Evolutionary conservation across 2,329 filamentous ascomycete genomes (phyloP).

Genomic region (Scedosporium apiospermum): DNA sequence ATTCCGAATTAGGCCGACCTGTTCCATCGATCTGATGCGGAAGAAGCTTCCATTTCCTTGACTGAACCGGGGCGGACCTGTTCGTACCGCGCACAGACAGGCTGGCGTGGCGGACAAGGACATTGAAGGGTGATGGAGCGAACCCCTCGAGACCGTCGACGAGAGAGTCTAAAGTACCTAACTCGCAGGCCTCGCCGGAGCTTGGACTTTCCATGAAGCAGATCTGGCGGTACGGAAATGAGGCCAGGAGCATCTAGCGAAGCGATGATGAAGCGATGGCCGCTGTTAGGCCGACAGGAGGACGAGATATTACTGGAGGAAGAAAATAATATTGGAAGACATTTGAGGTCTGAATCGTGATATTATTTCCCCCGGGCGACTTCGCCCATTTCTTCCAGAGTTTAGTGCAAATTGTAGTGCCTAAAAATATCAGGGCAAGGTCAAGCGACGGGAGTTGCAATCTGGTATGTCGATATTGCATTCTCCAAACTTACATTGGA

Average conservation of each 20-base stretch:
- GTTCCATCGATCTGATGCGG: conserved; percentile 2
- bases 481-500: neutral
- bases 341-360: neutral
- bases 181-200: neutral
- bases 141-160: neutral
- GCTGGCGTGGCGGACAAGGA: neutral
- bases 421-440: neutral
- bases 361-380: neutral
- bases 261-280: neutral
- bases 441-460: neutral
- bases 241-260: neutral
- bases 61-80: neutral
- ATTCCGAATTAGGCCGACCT: neutral
- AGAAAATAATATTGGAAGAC: neutral
- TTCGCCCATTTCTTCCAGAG: neutral
- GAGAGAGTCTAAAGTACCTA: neutral
- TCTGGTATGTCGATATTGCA: neutral
- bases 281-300: neutral
- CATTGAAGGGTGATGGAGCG: neutral
- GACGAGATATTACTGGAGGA: neutral
- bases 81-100: neutral
- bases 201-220: neutral
- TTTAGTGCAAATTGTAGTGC: neutral
- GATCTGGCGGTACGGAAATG: neutral
- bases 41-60: conserved; percentile 5